phyloP scores from a whole-genome alignment of 129 eudicot species.

The Chrysanthemum makinoi region DNA sequence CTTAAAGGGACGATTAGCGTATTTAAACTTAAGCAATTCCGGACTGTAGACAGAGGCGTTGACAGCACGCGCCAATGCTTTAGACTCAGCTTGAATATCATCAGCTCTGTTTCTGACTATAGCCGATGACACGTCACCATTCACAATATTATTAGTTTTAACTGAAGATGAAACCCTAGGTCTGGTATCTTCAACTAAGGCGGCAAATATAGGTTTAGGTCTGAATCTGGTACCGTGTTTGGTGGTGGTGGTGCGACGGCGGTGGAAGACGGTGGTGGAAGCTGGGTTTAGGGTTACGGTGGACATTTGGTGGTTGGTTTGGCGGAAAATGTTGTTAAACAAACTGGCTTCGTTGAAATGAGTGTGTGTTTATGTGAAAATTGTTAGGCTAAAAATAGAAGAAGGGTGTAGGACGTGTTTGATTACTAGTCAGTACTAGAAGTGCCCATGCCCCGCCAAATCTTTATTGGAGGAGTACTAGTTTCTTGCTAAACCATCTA shows the following conservation, averaged over 20 bases:
- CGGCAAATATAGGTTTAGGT: constrained; percentile 27
- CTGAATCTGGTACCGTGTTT: constrained; percentile 32
- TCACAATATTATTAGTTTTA: constrained; percentile 24
- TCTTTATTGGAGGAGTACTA: too few species aligned
- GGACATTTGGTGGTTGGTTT: constrained; percentile 14
- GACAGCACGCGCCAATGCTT: constrained; percentile 77
- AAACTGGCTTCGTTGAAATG: neutral
- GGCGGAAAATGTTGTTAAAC: neutral
- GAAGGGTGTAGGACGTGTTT: too few species aligned
- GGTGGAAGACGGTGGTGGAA: constrained; percentile 28
- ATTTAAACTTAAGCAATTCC: constrained; percentile 53
- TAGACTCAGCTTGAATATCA: constrained; percentile 90
- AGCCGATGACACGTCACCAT: constrained; percentile 22
- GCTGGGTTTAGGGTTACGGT: constrained; percentile 21
- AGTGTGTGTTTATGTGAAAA: too few species aligned
- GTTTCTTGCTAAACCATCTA: too few species aligned
- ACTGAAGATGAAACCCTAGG: constrained; percentile 41
- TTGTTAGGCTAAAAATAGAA: too few species aligned
- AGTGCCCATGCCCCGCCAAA: too few species aligned
- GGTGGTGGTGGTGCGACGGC: neutral
- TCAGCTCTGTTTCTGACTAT: constrained; percentile 52
- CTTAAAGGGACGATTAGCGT: constrained; percentile 60
- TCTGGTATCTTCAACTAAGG: constrained; percentile 55
- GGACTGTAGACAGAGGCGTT: constrained; percentile 75
- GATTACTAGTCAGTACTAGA: too few species aligned